phyloP scores from a whole-genome alignment of 2,329 filamentous ascomycete species.

The Microsporum audouinii region DNA sequence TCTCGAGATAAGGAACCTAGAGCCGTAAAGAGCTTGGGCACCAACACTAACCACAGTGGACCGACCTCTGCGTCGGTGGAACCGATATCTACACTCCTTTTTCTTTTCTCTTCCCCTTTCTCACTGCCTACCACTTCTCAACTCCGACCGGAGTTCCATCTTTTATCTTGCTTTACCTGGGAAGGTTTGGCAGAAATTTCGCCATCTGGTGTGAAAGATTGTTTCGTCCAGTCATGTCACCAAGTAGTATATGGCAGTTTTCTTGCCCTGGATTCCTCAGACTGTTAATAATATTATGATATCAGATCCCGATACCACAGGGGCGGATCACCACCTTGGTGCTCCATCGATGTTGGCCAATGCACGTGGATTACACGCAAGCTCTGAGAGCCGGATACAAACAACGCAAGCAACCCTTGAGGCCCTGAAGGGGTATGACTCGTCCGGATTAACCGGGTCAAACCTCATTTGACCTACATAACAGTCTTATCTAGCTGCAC shows the following conservation, averaged over 20 bases:
- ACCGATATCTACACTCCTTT: not conserved
- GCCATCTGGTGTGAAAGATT: not conserved
- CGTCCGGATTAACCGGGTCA: not conserved
- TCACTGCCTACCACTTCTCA: not conserved
- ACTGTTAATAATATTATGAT: slow-evolving; percentile 2
- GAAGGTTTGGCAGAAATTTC: not conserved
- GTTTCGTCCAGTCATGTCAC: not conserved
- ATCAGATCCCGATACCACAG: not conserved
- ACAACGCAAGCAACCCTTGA: not conserved
- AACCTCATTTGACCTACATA: not conserved
- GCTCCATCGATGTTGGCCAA: not conserved
- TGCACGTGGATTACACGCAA: not conserved
- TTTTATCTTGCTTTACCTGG: not conserved
- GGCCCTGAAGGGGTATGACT: not conserved
- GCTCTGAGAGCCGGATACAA: not conserved
- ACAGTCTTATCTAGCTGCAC: not conserved
- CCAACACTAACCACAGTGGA: not conserved
- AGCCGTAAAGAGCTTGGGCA: not conserved
- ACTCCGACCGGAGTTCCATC: not conserved
- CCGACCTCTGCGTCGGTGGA: not conserved
- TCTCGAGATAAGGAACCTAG: not conserved
- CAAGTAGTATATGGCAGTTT: not conserved
- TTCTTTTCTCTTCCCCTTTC: not conserved
- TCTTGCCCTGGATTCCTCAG: not conserved
- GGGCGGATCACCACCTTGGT: not conserved